Evolutionary conservation across 176 grass and related monocot genomes (phyloP).

Genomic region (Melocanna baccifera): DNA sequence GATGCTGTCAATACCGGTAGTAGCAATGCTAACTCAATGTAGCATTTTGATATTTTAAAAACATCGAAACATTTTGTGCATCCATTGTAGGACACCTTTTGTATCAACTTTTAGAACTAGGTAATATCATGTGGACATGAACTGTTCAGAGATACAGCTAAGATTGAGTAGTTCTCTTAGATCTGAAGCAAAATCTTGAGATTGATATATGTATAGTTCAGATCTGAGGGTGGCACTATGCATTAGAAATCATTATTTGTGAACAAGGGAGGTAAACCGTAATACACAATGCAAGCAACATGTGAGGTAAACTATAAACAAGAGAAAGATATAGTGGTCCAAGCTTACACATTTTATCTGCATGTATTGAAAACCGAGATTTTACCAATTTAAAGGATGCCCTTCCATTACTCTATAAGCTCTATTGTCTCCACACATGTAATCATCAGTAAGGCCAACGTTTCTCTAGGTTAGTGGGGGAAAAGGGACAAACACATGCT

Average conservation of each 20-base stretch:
- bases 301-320: constrained; percentile 12
- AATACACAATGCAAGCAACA: constrained; percentile 20
- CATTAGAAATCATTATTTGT: not conserved
- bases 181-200: constrained; percentile 20
- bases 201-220: constrained; percentile 1
- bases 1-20: no score
- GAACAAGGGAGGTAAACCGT: not conserved
- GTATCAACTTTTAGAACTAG: not conserved
- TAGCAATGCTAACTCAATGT: no score
- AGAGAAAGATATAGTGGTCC: constrained; percentile 14
- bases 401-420: not conserved
- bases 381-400: not conserved
- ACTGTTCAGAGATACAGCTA: not conserved
- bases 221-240: constrained; percentile 5
- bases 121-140: not conserved
- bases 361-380: not conserved
- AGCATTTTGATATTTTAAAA: not conserved
- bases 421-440: constrained; percentile 1
- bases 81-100: not conserved
- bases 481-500: not conserved
- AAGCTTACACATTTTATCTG: not conserved
- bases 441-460: not conserved
- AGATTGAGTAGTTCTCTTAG: not conserved
- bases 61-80: not conserved
- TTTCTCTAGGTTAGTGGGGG: not conserved